Evolutionary conservation across 805 yeast genomes (phyloP), one percentile per base, ranked within the genome.

Genomic region (Metschnikowia shivogae): DNA sequence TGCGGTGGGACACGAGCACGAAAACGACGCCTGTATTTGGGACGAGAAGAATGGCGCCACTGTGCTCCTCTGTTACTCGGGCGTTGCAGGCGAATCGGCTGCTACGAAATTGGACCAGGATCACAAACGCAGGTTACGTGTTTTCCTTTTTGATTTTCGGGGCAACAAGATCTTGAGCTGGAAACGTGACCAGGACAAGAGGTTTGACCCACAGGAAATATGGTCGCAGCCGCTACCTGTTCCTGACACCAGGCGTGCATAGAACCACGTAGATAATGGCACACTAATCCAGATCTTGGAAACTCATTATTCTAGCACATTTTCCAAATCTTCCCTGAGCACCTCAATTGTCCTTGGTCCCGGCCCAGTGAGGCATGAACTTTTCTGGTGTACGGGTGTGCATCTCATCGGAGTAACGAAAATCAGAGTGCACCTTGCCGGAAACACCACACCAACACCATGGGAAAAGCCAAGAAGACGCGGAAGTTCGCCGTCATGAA

Each of bases 391-490:
- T 39, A 53, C 56, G 48, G 56, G 44, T 49, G 55, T 45, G 29
- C n/a, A 12, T 6, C 41, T 35, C 38, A 22, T 12, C 39, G 31
- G 37, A n/a, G 27, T 33, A 20, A 29, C 30, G 22, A 37, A 28
- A 28, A n/a, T 37, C 19, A 1, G 12, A 9, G n/a, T 13, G 24
- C 32, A 29, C 26, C 26, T 9, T 5, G 19, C 10, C 22, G 4
- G 20, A 9, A 28, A 11, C 11, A 8, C 7, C 29, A 41, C 36
- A 42, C 41, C 27, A 26, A 31, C 46, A 34, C 39, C 44, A 92
- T 93, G 99, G 98, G 98, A 48, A 93, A 89, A 65, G 96, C 96
- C 28, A 89, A 86, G 73, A 93, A 93, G 70, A 92, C 98, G 10
- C 80, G 98, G 77, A 89, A 90, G 85, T 89, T 92, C 60, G 96